Percentiles rank a stretch among this genome's conserved stretches.
These are phyloP conservation scores for Plasmopara muralis DNA, from an alignment of 352 stramenopile genomes.

Conservation along the genomic window DNA sequence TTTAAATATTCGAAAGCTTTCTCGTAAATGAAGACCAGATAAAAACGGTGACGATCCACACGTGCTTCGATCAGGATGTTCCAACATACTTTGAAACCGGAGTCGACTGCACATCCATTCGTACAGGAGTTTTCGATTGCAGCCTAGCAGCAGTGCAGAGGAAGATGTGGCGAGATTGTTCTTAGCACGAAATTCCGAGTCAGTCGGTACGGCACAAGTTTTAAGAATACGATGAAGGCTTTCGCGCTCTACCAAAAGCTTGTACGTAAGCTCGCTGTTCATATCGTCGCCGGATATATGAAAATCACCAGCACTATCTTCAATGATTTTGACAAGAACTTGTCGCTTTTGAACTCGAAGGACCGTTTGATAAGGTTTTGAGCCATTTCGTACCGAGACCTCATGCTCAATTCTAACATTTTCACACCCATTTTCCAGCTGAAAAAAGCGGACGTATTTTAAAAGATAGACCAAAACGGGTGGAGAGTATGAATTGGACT, in stretches of 20 bases:
- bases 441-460: slow-evolving; percentile 29
- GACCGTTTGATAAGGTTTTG: slow-evolving; percentile 26
- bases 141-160: slow-evolving; percentile 31
- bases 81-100: slow-evolving; percentile 50
- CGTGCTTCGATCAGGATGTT: slow-evolving; percentile 42
- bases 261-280: slow-evolving; percentile 30
- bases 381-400: slow-evolving; percentile 4
- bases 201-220: not conserved
- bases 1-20: slow-evolving; percentile 49
- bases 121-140: slow-evolving; percentile 38
- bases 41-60: slow-evolving; percentile 33
- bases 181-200: not conserved
- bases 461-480: slow-evolving; percentile 39
- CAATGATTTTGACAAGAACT: slow-evolving; percentile 41
- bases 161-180: slow-evolving; percentile 14
- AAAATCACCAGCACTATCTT: slow-evolving; percentile 39
- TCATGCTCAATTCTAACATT: slow-evolving; percentile 11
- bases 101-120: slow-evolving; percentile 48
- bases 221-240: slow-evolving; percentile 32
- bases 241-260: slow-evolving; percentile 43
- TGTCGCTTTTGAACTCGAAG: slow-evolving; percentile 32
- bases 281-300: slow-evolving; percentile 40
- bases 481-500: slow-evolving; percentile 57
- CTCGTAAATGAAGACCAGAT: slow-evolving; percentile 37
- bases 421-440: slow-evolving; percentile 7